These are phyloP conservation scores for Otatea glauca DNA, from an alignment of 176 grass and related monocot species.

Conservation along the genomic window DNA sequence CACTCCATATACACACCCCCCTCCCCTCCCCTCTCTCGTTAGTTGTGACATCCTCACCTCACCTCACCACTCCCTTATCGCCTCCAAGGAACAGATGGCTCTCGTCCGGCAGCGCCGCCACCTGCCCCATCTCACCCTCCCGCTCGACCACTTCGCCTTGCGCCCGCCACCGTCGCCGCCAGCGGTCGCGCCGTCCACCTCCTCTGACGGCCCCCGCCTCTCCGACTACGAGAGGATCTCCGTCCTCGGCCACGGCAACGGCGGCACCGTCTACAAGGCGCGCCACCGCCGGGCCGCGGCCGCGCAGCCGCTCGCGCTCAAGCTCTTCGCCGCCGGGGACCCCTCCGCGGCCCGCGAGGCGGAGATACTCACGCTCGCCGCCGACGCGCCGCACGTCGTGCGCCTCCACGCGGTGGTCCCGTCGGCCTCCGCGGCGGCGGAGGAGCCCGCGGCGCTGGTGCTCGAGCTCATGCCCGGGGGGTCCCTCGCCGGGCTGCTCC, in stretches of 20 bases:
- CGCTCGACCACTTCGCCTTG: conserved; percentile 53
- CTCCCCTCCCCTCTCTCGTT: neutral
- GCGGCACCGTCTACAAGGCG: conserved; percentile 79
- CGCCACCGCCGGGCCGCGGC: conserved; percentile 52
- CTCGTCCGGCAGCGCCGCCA: conserved; percentile 70
- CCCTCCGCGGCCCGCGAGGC: conserved; percentile 62
- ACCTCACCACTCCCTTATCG: neutral
- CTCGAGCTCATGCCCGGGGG: conserved; percentile 73
- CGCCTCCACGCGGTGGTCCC: conserved; percentile 63
- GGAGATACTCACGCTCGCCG: conserved; percentile 69
- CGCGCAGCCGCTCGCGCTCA: conserved; percentile 57
- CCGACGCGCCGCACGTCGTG: conserved; percentile 65
- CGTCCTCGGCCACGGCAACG: conserved; percentile 87
- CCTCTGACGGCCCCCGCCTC: conserved; percentile 42
- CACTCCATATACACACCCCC: conserved; percentile 33
- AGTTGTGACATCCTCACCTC: neutral
- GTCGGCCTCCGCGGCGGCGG: conserved; percentile 10
- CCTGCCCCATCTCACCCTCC: conserved; percentile 66
- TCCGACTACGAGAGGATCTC: conserved; percentile 76
- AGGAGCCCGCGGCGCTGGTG: conserved; percentile 53
- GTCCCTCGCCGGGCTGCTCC: conserved; percentile 64
- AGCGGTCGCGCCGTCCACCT: conserved; percentile 29
- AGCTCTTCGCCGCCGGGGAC: conserved; percentile 49
- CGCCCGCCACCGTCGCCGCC: conserved; percentile 22
- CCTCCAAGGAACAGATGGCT: conserved; percentile 55